phyloP scores from a whole-genome alignment of 2,329 filamentous ascomycete genomes.

The Ophiostoma populinum region DNA sequence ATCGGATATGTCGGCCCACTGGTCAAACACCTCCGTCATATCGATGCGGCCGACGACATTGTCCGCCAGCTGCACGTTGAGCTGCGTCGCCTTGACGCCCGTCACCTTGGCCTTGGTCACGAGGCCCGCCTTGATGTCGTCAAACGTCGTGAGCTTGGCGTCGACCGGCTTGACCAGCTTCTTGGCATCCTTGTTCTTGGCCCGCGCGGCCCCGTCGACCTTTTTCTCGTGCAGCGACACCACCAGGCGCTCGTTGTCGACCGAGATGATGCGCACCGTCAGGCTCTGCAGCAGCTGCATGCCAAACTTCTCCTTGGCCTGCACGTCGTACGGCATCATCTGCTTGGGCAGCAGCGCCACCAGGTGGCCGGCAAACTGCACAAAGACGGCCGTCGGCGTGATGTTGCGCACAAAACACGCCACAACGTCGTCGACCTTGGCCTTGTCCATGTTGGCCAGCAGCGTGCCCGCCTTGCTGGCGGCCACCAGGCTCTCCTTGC shows the following conservation, averaged over 20 bases:
- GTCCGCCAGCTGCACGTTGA: conserved; percentile 79
- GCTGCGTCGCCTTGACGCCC: conserved; percentile 78
- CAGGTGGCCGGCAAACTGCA: conserved; percentile 69
- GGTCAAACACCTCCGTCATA: conserved; percentile 76
- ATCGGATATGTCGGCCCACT: conserved; percentile 72
- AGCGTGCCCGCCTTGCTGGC: conserved; percentile 57
- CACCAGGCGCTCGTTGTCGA: conserved; percentile 56
- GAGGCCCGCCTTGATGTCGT: conserved; percentile 58
- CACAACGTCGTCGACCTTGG: conserved; percentile 49
- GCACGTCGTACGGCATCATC: conserved; percentile 46
- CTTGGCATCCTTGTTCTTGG: background rate
- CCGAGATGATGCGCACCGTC: conserved; percentile 50
- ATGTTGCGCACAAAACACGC: conserved; percentile 77
- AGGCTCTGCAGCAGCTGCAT: conserved; percentile 62
- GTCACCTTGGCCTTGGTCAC: conserved; percentile 59
- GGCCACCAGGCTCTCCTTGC: conserved; percentile 67
- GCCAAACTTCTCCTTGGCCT: conserved; percentile 48
- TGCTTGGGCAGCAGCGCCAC: conserved; percentile 67
- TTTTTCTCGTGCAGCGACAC: conserved; percentile 31
- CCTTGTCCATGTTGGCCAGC: conserved; percentile 52
- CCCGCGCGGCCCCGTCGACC: no score
- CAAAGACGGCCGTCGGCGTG: conserved; percentile 62
- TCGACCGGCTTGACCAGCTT: conserved; percentile 36
- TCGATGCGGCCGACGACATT: conserved; percentile 87
- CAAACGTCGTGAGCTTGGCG: conserved; percentile 40